A percentile compares a stretch with the other conserved stretches of the same genome.
phyloP scores from a whole-genome alignment of 768 basidiomycete genomes.

The Dacryopinax primogenitus region DNA sequence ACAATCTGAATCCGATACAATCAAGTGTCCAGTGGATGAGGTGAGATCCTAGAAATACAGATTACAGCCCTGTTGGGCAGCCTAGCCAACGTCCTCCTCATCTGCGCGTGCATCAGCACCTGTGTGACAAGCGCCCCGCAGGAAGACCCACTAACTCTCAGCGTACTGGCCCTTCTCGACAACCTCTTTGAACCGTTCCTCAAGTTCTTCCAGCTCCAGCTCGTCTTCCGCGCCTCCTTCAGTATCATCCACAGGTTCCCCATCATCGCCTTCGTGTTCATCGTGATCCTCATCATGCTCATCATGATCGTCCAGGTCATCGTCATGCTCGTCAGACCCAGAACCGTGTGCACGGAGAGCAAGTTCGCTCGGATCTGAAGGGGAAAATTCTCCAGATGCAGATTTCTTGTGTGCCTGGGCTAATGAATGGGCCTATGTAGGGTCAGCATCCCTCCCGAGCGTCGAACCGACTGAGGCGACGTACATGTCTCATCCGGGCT shows the following conservation, averaged over 20 bases:
- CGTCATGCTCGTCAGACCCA: not conserved
- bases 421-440: not conserved
- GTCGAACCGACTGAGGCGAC: constrained; percentile 7
- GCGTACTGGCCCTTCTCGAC: not conserved
- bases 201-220: not conserved
- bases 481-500: constrained; percentile 73
- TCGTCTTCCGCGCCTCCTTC: not conserved
- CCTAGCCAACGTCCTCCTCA: not conserved
- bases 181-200: not conserved
- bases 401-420: constrained; percentile 6
- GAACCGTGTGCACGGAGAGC: not conserved
- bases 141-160: not conserved
- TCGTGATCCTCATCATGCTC: not conserved
- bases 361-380: not conserved
- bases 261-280: not conserved
- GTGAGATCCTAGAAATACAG: not conserved
- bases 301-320: not conserved
- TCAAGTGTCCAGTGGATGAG: not conserved
- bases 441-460: not conserved
- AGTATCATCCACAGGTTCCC: not conserved
- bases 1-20: not conserved
- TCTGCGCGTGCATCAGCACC: not conserved
- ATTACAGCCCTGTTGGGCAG: not conserved
- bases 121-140: not conserved
- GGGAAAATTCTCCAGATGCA: not conserved